phyloP scores from a whole-genome alignment of 192 early-diverging fungal species.

The Blastocladiella britannica region DNA sequence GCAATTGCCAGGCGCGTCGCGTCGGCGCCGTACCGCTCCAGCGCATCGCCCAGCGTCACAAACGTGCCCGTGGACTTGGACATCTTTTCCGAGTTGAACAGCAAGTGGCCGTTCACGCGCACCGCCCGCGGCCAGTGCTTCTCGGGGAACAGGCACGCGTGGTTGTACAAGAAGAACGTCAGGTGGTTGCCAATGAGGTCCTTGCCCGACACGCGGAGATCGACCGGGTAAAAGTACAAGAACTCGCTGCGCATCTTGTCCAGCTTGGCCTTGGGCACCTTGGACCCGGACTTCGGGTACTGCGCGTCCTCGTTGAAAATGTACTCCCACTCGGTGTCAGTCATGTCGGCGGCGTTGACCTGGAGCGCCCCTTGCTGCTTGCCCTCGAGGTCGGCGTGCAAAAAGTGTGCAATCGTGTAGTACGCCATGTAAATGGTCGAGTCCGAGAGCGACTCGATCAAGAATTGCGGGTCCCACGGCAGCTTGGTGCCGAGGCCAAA shows the following conservation, averaged over 20 bases:
- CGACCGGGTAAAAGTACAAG: constrained; percentile 93
- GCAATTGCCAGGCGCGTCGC: constrained; percentile 86
- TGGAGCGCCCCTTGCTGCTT: constrained; percentile 49
- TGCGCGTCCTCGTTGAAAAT: constrained; percentile 50
- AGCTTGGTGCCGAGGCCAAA: constrained; percentile 82
- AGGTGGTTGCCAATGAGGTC: constrained; percentile 95
- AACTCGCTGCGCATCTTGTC: constrained; percentile 70
- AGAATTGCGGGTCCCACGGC: constrained; percentile 78
- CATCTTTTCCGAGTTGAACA: constrained; percentile 95
- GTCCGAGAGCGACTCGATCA: constrained; percentile 92
- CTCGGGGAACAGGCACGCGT: constrained; percentile 83
- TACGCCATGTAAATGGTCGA: constrained; percentile 99
- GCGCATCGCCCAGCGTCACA: constrained; percentile 56
- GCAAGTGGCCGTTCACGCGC: constrained; percentile 83
- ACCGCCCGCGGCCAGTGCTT: constrained; percentile 69
- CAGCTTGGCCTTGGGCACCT: constrained; percentile 43
- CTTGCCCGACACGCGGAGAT: constrained; percentile 89
- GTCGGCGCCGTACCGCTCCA: constrained; percentile 81
- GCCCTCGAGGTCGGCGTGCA: constrained; percentile 73
- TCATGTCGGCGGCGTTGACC: constrained; percentile 68
- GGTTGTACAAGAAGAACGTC: constrained; percentile 92
- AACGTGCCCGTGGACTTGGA: constrained; percentile 95
- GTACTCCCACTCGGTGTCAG: constrained; percentile 79
- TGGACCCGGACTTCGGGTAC: constrained; percentile 25
- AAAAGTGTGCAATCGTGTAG: constrained; percentile 85